Percentiles rank a stretch among this genome's conserved stretches.
Evolutionary conservation across 352 stramenopile species (phyloP).

Genomic region (Pythium guiyangense): DNA sequence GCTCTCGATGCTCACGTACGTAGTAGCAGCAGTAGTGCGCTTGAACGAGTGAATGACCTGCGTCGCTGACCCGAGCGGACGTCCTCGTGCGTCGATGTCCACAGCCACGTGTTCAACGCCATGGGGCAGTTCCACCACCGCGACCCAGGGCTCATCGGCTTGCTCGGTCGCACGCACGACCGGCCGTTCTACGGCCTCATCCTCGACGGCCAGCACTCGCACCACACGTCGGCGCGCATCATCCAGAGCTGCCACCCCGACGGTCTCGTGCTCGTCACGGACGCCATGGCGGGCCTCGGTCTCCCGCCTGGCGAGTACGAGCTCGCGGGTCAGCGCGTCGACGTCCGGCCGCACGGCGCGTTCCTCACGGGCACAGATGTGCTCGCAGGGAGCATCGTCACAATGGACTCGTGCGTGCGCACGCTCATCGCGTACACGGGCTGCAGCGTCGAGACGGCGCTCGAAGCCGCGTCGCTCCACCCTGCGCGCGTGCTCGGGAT

Average conservation of each 20-base stretch:
- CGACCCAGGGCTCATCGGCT: constrained; percentile 83
- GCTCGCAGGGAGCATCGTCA: no score
- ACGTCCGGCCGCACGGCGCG: no score
- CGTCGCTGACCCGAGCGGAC: background rate
- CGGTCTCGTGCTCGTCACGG: no score
- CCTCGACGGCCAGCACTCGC: constrained; percentile 84
- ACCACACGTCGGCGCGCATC: constrained; percentile 75
- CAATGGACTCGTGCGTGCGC: no score
- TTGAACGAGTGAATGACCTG: background rate
- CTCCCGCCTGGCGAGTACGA: no score
- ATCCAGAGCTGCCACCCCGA: constrained; percentile 75
- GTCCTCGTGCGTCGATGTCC: background rate
- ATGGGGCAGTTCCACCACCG: constrained; percentile 91
- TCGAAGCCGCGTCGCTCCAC: no score
- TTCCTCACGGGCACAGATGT: no score
- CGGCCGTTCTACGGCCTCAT: constrained; percentile 83
- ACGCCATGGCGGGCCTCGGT: no score
- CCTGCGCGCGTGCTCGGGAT: no score
- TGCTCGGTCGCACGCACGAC: constrained; percentile 52
- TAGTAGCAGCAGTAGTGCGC: constrained; percentile 1
- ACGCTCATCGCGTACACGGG: no score
- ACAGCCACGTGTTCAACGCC: constrained; percentile 88
- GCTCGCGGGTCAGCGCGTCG: no score
- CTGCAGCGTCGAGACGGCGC: no score
- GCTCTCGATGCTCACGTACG: constrained; percentile 77